Percentiles rank a stretch among this genome's conserved stretches.
These are phyloP conservation scores for Fusarium hainanense DNA, from an alignment of 2,329 filamentous ascomycete genomes.

Conservation along the genomic window DNA sequence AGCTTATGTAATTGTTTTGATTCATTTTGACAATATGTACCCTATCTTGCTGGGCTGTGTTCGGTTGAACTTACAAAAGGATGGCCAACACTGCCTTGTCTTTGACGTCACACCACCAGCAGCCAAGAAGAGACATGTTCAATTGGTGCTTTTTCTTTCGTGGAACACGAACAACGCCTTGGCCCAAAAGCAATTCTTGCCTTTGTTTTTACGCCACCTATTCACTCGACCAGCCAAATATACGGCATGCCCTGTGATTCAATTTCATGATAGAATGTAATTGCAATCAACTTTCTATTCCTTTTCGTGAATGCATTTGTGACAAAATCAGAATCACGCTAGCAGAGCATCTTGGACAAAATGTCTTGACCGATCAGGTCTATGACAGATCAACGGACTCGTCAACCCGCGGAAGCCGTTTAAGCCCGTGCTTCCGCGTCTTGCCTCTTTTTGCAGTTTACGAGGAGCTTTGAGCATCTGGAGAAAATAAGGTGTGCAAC, in stretches of 20 bases:
- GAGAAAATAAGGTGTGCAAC: background rate
- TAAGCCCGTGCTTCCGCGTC: background rate
- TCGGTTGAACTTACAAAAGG: background rate
- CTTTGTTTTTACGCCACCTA: background rate
- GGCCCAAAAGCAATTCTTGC: background rate
- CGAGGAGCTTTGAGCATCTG: background rate
- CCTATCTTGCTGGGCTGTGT: rapidly evolving
- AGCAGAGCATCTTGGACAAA: background rate
- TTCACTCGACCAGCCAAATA: background rate
- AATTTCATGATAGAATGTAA: background rate
- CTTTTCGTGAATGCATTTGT: background rate
- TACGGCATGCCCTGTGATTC: background rate
- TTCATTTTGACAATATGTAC: rapidly evolving
- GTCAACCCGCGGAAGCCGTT: background rate
- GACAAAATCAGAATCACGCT: background rate
- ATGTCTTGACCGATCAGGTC: background rate
- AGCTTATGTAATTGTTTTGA: background rate
- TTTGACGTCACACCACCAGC: background rate
- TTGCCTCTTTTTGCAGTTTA: background rate
- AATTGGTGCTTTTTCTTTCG: background rate
- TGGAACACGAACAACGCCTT: background rate
- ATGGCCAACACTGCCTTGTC: background rate
- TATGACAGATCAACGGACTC: background rate
- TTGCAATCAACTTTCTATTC: background rate
- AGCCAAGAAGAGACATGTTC: background rate